A percentile compares a stretch with the other conserved stretches of the same genome.
Conservation (phyloP, 441 rosid species). For the Populus hybrid region DNA sequence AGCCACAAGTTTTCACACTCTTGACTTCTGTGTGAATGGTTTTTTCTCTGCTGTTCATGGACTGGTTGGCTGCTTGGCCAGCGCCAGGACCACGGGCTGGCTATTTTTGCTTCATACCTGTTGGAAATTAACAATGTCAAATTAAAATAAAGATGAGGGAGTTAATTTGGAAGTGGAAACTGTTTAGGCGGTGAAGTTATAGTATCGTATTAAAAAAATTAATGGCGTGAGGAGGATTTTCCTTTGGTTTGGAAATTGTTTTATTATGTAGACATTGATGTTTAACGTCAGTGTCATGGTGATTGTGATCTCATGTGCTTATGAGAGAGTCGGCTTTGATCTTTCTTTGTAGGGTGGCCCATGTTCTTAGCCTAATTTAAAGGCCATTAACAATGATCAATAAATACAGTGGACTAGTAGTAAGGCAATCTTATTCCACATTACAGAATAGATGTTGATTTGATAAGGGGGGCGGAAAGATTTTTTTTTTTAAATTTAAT, state of each 20-base stretch:
- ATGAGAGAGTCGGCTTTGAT: neutral
- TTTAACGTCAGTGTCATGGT: neutral
- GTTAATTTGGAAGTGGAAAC: no score
- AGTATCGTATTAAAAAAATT: no score
- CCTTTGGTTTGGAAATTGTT: neutral
- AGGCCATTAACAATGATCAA: slow-evolving; percentile 32
- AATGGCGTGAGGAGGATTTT: neutral
- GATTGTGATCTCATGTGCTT: neutral
- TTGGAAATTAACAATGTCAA: no score
- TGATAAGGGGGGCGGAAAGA: no score
- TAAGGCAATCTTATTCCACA: no score
- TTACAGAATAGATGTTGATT: no score
- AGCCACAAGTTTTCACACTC: no score
- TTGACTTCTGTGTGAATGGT: neutral
- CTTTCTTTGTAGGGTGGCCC: slow-evolving; percentile 16
- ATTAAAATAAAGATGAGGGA: no score
- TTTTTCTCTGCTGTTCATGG: neutral
- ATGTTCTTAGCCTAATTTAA: slow-evolving; percentile 30
- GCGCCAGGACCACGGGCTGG: neutral
- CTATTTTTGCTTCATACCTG: no score
- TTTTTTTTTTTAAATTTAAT: no score
- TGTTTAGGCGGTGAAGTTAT: no score
- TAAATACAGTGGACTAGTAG: neutral
- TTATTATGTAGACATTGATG: neutral
- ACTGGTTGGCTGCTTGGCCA: neutral